Percentiles rank a stretch among this genome's conserved stretches.
Evolutionary conservation across 2,329 filamentous ascomycete genomes (phyloP).

Genomic region (Penicillium sp.): DNA sequence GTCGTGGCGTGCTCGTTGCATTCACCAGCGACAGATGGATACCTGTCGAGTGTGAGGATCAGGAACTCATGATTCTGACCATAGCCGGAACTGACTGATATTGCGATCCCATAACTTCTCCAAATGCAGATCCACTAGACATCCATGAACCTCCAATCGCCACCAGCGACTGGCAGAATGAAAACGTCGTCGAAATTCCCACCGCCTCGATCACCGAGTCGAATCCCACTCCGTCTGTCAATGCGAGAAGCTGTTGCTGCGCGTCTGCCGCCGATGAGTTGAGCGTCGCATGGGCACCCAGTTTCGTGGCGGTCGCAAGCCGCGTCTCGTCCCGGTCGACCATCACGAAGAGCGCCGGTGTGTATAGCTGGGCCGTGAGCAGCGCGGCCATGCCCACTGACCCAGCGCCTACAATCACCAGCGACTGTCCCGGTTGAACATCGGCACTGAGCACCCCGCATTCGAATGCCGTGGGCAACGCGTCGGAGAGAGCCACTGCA

Average conservation of each 20-base stretch:
- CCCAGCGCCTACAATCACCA: slow-evolving; percentile 53
- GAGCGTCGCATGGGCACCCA: slow-evolving; percentile 48
- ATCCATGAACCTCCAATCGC: slow-evolving; percentile 53
- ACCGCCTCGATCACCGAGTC: slow-evolving; percentile 56
- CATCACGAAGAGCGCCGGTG: slow-evolving; percentile 48
- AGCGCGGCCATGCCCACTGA: slow-evolving; percentile 52
- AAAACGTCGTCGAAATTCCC: slow-evolving; percentile 50
- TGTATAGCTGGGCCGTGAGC: slow-evolving; percentile 52
- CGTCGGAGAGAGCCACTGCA: slow-evolving; percentile 51
- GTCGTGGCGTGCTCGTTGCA: slow-evolving; percentile 13
- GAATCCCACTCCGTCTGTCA: slow-evolving; percentile 50
- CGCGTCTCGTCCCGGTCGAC: slow-evolving; percentile 49
- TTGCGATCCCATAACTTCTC: slow-evolving; percentile 53
- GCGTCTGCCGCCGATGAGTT: slow-evolving; percentile 37
- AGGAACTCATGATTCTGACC: slow-evolving; percentile 9
- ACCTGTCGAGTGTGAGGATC: slow-evolving; percentile 38
- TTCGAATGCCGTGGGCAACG: slow-evolving; percentile 53
- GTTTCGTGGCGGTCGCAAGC: slow-evolving; percentile 43
- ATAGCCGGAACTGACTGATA: slow-evolving; percentile 39
- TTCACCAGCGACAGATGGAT: slow-evolving; percentile 24
- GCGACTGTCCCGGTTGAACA: slow-evolving; percentile 48
- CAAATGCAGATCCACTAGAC: slow-evolving; percentile 48
- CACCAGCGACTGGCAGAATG: slow-evolving; percentile 50
- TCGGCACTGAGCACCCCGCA: slow-evolving; percentile 50
- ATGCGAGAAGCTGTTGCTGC: slow-evolving; percentile 35